These are phyloP conservation scores for Trypanosoma brucei DNA, from an alignment of 208 protist species.

Conservation along the genomic window DNA sequence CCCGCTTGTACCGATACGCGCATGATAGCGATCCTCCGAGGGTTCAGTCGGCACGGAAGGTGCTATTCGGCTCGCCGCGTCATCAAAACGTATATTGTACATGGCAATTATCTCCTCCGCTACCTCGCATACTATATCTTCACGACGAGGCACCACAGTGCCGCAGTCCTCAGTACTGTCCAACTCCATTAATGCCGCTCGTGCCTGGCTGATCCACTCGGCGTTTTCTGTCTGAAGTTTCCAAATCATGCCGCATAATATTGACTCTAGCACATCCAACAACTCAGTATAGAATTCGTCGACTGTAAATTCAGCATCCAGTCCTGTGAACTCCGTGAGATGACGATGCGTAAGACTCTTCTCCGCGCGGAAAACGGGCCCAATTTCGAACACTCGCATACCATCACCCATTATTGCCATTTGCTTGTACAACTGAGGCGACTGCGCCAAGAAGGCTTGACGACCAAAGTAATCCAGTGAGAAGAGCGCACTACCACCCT, in stretches of 20 bases:
- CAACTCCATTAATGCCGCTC: slow-evolving; percentile 11
- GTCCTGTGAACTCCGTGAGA: slow-evolving; percentile 98
- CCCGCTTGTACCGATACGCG: slow-evolving; percentile 31
- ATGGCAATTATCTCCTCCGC: slow-evolving; percentile 16
- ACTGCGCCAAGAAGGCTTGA: slow-evolving; percentile 96
- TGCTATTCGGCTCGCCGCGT: neutral
- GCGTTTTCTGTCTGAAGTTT: slow-evolving; percentile 45
- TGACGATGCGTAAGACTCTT: slow-evolving; percentile 98
- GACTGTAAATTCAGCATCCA: slow-evolving; percentile 99
- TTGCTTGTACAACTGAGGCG: slow-evolving; percentile 99
- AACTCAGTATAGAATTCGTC: slow-evolving; percentile 96
- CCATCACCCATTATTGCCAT: slow-evolving; percentile 96
- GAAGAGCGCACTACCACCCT: slow-evolving; percentile 90
- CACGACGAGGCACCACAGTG: neutral
- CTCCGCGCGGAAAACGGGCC: slow-evolving; percentile 98
- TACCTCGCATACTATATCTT: slow-evolving; percentile 35
- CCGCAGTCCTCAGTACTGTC: slow-evolving; percentile 3
- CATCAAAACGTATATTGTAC: slow-evolving; percentile 21
- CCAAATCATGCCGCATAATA: slow-evolving; percentile 93
- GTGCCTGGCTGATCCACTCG: slow-evolving; percentile 12
- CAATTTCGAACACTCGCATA: slow-evolving; percentile 92
- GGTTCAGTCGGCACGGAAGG: neutral
- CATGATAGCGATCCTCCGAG: slow-evolving; percentile 42
- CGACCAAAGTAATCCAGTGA: slow-evolving; percentile 74
- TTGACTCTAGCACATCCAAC: slow-evolving; percentile 90